phyloP scores from a whole-genome alignment of 2,329 filamentous ascomycete species.

The Penicillium vulpinum region DNA sequence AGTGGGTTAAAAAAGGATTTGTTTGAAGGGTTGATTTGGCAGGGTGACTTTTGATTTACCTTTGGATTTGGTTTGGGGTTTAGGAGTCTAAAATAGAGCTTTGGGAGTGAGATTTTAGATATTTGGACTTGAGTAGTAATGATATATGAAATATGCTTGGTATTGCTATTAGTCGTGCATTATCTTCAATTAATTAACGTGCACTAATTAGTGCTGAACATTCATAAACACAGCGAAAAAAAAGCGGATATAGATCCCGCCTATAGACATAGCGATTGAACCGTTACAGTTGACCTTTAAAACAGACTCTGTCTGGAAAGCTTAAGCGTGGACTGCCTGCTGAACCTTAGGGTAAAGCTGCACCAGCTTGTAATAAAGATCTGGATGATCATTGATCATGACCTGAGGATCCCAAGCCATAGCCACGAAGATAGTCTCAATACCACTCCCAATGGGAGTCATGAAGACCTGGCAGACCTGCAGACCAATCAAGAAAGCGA shows the following conservation, averaged over 20 bases:
- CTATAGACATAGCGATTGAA: background rate
- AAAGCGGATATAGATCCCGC: background rate
- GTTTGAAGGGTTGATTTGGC: background rate
- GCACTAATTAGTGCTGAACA: background rate
- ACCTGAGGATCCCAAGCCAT: conserved; percentile 66
- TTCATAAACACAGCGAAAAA: background rate
- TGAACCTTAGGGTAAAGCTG: conserved; percentile 81
- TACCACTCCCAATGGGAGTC: conserved; percentile 81
- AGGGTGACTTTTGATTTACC: background rate
- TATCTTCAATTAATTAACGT: conserved; percentile 1
- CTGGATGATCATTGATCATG: conserved; percentile 75
- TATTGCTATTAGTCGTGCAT: background rate
- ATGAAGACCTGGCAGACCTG: conserved; percentile 90
- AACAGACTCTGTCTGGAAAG: background rate
- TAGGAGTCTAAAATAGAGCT: conserved; percentile 1
- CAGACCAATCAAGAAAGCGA: conserved; percentile 83
- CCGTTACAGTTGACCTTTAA: too few species aligned
- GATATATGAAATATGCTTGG: conserved; percentile 17
- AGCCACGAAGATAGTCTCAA: conserved; percentile 89
- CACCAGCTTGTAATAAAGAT: conserved; percentile 77
- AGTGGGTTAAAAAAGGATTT: background rate
- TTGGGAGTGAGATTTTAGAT: background rate
- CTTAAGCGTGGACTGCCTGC: conserved; percentile 69
- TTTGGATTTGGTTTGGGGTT: background rate
- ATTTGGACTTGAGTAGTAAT: conserved; percentile 13